A percentile compares a stretch with the other conserved stretches of the same genome.
Conservation (phyloP, 768 basidiomycete species). For the Boletus sensibilis region DNA sequence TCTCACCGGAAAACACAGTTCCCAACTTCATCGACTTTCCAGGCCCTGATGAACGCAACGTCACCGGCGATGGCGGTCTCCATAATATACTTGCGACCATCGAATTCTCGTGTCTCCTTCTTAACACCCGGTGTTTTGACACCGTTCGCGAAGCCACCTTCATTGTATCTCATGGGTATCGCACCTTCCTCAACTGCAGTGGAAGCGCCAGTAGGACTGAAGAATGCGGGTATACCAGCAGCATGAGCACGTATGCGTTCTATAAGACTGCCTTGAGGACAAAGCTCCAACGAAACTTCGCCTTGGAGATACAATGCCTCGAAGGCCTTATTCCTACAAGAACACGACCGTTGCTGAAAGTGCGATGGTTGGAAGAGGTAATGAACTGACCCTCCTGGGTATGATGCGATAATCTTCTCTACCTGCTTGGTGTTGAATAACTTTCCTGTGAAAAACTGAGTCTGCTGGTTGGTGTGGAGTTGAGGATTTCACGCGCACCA, state of each 20-base stretch:
- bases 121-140: constrained; percentile 69
- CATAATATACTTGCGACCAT: constrained; percentile 77
- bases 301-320: constrained; percentile 80
- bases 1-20: constrained; percentile 85
- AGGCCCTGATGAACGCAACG: constrained; percentile 83
- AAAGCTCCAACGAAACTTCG: constrained; percentile 80
- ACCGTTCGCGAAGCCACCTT: constrained; percentile 68
- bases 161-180: constrained; percentile 77
- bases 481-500: constrained; percentile 39
- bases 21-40: constrained; percentile 90
- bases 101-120: constrained; percentile 75
- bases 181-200: constrained; percentile 80
- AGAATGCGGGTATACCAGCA: constrained; percentile 92
- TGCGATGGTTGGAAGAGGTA: not conserved
- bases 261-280: constrained; percentile 88
- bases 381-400: constrained; percentile 72
- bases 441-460: constrained; percentile 48
- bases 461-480: not conserved
- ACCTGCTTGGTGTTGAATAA: constrained; percentile 74
- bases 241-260: constrained; percentile 88
- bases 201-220: constrained; percentile 83
- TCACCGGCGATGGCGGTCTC: constrained; percentile 80
- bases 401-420: constrained; percentile 82
- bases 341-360: not conserved
- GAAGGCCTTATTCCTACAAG: constrained; percentile 78